Evolutionary conservation across 208 protist species (phyloP).

Genomic region (Trypanosoma scelopori): DNA sequence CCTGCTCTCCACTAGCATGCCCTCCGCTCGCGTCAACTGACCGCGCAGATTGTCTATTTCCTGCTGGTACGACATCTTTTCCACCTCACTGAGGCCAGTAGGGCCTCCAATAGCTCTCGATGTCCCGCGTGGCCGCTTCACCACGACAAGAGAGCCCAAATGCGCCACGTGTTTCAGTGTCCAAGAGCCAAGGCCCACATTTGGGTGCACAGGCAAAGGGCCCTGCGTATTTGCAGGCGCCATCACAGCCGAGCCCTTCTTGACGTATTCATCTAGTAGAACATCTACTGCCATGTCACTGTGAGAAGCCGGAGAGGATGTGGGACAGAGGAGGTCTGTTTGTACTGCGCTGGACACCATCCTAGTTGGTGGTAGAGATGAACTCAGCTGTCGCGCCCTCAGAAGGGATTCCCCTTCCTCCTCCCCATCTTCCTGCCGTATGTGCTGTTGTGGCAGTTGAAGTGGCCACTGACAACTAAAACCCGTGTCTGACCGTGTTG

Average conservation of each 20-base stretch:
- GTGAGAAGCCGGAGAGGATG: background rate
- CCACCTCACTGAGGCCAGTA: conserved; percentile 15
- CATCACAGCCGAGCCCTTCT: background rate
- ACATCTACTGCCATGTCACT: background rate
- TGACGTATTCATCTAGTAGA: background rate
- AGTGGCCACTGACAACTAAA: background rate
- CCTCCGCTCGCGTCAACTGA: conserved; percentile 31
- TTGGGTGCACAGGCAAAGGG: conserved; percentile 4
- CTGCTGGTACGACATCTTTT: conserved; percentile 30
- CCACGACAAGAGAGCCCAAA: conserved; percentile 24
- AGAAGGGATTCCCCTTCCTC: background rate
- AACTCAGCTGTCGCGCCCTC: background rate
- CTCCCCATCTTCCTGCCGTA: too few species aligned
- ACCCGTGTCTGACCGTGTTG: background rate
- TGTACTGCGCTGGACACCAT: background rate
- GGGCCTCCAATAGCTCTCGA: background rate
- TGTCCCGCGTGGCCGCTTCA: background rate
- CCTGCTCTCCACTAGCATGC: conserved; percentile 13
- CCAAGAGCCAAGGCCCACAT: background rate
- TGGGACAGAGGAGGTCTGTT: background rate
- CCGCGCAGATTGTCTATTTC: conserved; percentile 37
- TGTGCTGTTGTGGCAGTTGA: background rate
- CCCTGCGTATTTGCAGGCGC: background rate
- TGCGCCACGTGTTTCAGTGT: conserved; percentile 7
- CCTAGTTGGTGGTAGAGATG: background rate